These are phyloP conservation scores for Fusarium scirpi DNA, from an alignment of 2,329 filamentous ascomycete species.

Conservation along the genomic window DNA sequence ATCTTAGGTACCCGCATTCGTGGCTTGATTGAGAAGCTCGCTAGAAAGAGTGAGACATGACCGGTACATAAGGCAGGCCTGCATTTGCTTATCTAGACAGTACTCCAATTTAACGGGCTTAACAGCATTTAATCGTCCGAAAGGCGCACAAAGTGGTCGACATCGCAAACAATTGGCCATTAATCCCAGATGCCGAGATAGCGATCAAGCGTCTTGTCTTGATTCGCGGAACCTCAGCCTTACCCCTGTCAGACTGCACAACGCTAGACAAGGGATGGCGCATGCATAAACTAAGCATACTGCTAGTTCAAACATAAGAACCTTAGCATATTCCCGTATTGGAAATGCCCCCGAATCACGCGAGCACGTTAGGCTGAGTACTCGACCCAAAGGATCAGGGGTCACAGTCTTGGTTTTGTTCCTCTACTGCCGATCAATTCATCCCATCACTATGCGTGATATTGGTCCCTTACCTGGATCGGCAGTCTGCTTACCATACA, in stretches of 20 bases:
- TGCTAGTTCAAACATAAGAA: constrained; percentile 30
- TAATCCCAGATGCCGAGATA: constrained; percentile 20
- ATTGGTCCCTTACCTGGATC: constrained; percentile 16
- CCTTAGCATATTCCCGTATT: constrained; percentile 27
- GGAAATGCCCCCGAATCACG: constrained; percentile 31
- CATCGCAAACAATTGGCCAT: constrained; percentile 9
- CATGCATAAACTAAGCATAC: constrained; percentile 36
- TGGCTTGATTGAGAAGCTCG: constrained; percentile 18
- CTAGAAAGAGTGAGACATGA: neutral
- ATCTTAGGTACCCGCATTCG: constrained; percentile 5
- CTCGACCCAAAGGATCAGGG: constrained; percentile 4
- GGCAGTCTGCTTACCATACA: constrained; percentile 1
- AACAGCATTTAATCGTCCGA: neutral
- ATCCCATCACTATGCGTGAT: constrained; percentile 2
- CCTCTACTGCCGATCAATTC: constrained; percentile 13
- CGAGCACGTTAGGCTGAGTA: constrained; percentile 1
- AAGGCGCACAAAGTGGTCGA: constrained; percentile 6
- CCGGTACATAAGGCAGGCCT: neutral
- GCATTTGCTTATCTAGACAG: constrained; percentile 3
- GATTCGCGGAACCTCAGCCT: constrained; percentile 26
- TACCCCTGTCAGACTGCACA: constrained; percentile 6
- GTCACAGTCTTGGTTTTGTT: constrained; percentile 7
- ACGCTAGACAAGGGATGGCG: constrained; percentile 17
- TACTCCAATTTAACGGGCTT: neutral
- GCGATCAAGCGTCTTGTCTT: neutral